Percentiles rank a stretch among this genome's conserved stretches.
These are phyloP conservation scores for Ensete ventricosum DNA, from an alignment of 176 grass and related monocot genomes.

Conservation along the genomic window DNA sequence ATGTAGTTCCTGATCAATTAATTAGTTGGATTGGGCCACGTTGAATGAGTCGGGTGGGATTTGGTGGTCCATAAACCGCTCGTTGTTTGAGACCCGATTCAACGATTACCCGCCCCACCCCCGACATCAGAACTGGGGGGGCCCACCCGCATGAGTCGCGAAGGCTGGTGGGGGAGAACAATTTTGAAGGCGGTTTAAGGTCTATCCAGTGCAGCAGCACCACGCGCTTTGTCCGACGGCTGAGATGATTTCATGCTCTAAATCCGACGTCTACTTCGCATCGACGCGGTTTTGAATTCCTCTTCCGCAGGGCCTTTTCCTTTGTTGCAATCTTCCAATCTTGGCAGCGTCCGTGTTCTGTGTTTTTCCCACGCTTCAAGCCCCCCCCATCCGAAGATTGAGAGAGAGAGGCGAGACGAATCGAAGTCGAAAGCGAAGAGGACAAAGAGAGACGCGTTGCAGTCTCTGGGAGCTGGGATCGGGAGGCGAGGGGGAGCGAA, in stretches of 20 bases:
- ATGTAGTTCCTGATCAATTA: too few relatives aligned
- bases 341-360: neutral
- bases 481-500: neutral
- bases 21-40: too few relatives aligned
- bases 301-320: too few relatives aligned
- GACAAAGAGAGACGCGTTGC: neutral
- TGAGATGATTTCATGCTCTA: too few relatives aligned
- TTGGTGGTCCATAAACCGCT: too few relatives aligned
- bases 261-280: neutral
- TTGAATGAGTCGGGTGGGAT: too few relatives aligned
- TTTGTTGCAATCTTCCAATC: neutral
- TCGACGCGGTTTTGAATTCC: constrained; percentile 8
- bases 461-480: neutral
- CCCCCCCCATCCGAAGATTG: neutral
- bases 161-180: too few relatives aligned
- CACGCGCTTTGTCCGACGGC: constrained; percentile 4
- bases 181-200: too few relatives aligned
- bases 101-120: too few relatives aligned
- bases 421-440: neutral
- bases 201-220: neutral
- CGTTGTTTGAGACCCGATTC: too few relatives aligned
- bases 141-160: too few relatives aligned
- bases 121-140: too few relatives aligned
- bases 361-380: neutral
- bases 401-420: neutral